Evolutionary conservation across 805 yeast species (phyloP).

Genomic region (Metschnikowia continentalis): DNA sequence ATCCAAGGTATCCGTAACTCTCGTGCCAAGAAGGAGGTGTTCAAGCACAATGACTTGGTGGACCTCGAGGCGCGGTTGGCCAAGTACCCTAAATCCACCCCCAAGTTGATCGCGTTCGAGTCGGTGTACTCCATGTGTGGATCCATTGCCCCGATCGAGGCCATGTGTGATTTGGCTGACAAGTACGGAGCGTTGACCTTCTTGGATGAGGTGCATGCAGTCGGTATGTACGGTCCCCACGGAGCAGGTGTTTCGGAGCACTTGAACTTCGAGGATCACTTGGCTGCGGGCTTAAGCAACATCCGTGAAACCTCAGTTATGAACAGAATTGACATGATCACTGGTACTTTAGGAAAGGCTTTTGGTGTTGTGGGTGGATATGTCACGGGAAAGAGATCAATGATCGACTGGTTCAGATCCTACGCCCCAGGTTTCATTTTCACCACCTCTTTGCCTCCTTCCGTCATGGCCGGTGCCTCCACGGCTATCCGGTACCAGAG

Average conservation of each 20-base stretch:
- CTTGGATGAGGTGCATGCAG: constrained; percentile 98
- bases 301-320: constrained; percentile 50
- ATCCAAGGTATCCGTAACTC: constrained; percentile 93
- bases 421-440: constrained; percentile 97
- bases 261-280: constrained; percentile 79
- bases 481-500: constrained; percentile 85
- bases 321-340: constrained; percentile 92
- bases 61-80: constrained; percentile 80
- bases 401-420: constrained; percentile 94
- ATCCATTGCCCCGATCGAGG: constrained; percentile 88
- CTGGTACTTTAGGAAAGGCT: constrained; percentile 97
- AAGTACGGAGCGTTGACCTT: constrained; percentile 96
- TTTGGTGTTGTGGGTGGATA: constrained; percentile 98
- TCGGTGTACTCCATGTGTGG: constrained; percentile 99
- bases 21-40: constrained; percentile 79
- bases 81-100: constrained; percentile 77
- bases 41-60: constrained; percentile 82
- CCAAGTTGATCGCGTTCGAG: constrained; percentile 95
- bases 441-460: constrained; percentile 96
- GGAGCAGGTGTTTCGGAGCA: constrained; percentile 99
- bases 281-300: constrained; percentile 54
- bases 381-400: constrained; percentile 78
- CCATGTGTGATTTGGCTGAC: constrained; percentile 92
- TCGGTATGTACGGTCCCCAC: constrained; percentile 98
- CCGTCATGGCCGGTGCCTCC: constrained; percentile 92